Evolutionary conservation across 2,329 filamentous ascomycete species (phyloP), one percentile per base, ranked within the genome.

Genomic region (Leptosphaerulina australis): DNA sequence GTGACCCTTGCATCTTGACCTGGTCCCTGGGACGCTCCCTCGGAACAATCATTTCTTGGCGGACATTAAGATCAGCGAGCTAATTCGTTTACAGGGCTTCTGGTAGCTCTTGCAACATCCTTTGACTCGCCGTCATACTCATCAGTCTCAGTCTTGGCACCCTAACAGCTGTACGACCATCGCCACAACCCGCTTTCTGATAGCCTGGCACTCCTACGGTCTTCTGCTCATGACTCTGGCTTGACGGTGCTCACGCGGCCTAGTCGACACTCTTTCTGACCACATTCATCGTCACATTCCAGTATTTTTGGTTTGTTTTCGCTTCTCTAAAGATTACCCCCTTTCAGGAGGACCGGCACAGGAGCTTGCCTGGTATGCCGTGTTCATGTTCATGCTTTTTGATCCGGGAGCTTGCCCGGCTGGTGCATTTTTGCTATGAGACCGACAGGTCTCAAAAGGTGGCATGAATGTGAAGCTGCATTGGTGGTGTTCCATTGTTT

Each of bases 31-130:
- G 21, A 30, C 20, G 4, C 4, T 28, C 8, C 4, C 3, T 22
- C 24, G 18, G 25, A 34, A 20, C 25, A 25, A 36, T 20, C 24
- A 21, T 15, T 26, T 8, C 7, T 25, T 34, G 20, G 28, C 9
- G 18, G 15, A 25, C 8, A 14, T 36, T 9, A 7, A 44, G 7
- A 26, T 17, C 20, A 43, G 22, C 21, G 21, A 26, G 18, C 48
- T 53, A 12, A 53, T 24, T 18, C 6, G 2, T 4, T 11, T 12
- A 17, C 34, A 71, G 68, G 67, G 64, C 64, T 12, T 63, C 64
- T 14, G 65, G 68, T 38, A 68, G 59, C 35, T 50, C 64, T 22
- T 71, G 68, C 53, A 69, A 59, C 34, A 70, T 71, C 59, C 58
- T 71, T 31, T 71, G 67, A 71, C 68, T 70, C 45, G 36, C 58